These are phyloP conservation scores for Castanospermum australe DNA, from an alignment of 306 rosid genomes.

Conservation along the genomic window DNA sequence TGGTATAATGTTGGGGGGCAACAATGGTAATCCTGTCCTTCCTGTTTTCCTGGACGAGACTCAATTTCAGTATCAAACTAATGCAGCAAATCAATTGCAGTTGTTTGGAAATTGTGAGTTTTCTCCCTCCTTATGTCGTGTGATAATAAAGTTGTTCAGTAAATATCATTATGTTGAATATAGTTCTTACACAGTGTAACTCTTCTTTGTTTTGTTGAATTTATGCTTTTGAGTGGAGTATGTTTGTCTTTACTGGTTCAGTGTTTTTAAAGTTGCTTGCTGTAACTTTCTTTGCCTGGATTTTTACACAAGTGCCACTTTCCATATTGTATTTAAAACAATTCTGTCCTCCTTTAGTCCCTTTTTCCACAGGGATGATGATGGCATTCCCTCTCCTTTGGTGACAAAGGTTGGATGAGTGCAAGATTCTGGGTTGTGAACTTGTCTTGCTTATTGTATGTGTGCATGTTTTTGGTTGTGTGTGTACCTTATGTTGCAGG, in stretches of 20 bases:
- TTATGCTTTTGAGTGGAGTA: not conserved
- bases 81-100: slow-evolving; percentile 76
- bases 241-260: not conserved
- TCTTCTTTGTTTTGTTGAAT: slow-evolving; percentile 3
- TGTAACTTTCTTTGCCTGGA: not conserved
- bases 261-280: not conserved
- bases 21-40: slow-evolving; percentile 64
- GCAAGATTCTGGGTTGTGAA: not conserved
- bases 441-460: not conserved
- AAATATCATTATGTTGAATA: not conserved
- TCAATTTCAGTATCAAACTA: slow-evolving; percentile 55
- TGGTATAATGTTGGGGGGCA: slow-evolving; percentile 71
- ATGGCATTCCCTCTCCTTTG: not conserved
- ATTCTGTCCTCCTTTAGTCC: not conserved
- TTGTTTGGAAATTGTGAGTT: slow-evolving; percentile 77
- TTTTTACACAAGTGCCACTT: not conserved
- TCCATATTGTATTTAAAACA: not conserved
- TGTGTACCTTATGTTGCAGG: not conserved
- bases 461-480: not conserved
- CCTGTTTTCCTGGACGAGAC: slow-evolving; percentile 74
- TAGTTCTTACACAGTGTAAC: slow-evolving; percentile 1
- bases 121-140: slow-evolving; percentile 18
- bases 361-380: not conserved
- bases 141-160: not conserved
- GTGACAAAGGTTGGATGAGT: not conserved